phyloP scores from a whole-genome alignment of 2,329 filamentous ascomycete genomes.

The Cucurbitaria berberidis region DNA sequence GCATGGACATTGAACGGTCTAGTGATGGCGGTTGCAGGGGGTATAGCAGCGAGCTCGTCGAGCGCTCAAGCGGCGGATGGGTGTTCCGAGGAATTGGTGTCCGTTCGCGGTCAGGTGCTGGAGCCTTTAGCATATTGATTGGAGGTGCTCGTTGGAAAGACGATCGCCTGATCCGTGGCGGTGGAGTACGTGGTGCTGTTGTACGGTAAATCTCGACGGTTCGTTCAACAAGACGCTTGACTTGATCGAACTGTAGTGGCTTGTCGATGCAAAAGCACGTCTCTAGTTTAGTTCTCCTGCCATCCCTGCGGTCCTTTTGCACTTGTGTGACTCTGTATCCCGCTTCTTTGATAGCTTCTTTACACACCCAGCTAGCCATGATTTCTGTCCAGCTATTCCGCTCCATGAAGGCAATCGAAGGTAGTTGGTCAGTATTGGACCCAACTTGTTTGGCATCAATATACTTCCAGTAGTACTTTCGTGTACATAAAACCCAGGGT shows the following conservation, averaged over 20 bases:
- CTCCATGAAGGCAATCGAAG: slow-evolving; percentile 37
- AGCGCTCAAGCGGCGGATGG: slow-evolving; percentile 28
- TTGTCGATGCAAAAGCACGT: slow-evolving; percentile 45
- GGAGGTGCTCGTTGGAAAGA: slow-evolving; percentile 32
- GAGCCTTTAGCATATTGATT: slow-evolving; percentile 9
- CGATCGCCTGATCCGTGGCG: slow-evolving; percentile 19
- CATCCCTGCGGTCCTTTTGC: slow-evolving; percentile 41
- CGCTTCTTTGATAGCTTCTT: slow-evolving; percentile 45
- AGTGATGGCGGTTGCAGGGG: slow-evolving; percentile 28
- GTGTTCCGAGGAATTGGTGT: slow-evolving; percentile 28
- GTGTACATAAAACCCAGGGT: slow-evolving; percentile 45
- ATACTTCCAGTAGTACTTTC: slow-evolving; percentile 44
- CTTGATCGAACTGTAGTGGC: slow-evolving; percentile 43
- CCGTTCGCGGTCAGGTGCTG: slow-evolving; percentile 29
- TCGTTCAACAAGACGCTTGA: slow-evolving; percentile 47
- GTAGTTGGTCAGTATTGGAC: slow-evolving; percentile 36
- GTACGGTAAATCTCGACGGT: slow-evolving; percentile 47
- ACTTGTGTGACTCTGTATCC: slow-evolving; percentile 38
- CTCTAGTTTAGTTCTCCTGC: slow-evolving; percentile 42
- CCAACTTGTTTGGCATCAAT: slow-evolving; percentile 41
- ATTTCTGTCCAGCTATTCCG: slow-evolving; percentile 46
- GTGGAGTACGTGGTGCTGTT: slow-evolving; percentile 22
- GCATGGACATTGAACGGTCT: slow-evolving; percentile 36
- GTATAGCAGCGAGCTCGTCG: slow-evolving; percentile 24
- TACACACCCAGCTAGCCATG: slow-evolving; percentile 47